phyloP scores from a whole-genome alignment of 106 monocot species.

The Dioscorea zingiberensis region DNA sequence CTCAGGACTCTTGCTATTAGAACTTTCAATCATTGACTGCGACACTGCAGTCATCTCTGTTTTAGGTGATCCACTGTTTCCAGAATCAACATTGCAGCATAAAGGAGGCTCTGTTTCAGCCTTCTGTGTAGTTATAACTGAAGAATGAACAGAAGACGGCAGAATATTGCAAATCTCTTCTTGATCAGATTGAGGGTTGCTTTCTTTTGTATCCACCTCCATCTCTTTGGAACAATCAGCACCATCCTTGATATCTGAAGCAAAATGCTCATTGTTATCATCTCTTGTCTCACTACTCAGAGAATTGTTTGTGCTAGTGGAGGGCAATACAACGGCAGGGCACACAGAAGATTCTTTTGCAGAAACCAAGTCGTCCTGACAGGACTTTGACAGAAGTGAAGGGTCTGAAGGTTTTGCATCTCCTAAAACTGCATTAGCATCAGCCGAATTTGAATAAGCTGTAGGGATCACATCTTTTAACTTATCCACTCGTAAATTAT shows the following conservation, averaged over 20 bases:
- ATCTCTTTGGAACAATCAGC: conserved; percentile 10
- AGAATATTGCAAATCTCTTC: conserved; percentile 8
- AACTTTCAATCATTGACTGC: conserved; percentile 9
- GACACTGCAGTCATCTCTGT: not conserved
- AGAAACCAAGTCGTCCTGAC: conserved; percentile 13
- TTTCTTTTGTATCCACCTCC: conserved; percentile 13
- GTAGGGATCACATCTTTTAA: not conserved
- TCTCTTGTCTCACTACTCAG: conserved; percentile 9
- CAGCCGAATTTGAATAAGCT: conserved; percentile 3
- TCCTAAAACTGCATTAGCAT: conserved; percentile 13
- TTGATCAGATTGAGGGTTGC: conserved; percentile 11
- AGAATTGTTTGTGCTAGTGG: conserved; percentile 6
- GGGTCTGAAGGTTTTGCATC: conserved; percentile 13
- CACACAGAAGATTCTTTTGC: conserved; percentile 21
- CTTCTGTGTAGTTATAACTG: conserved; percentile 7
- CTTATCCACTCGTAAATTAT: conserved; percentile 6
- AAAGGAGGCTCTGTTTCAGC: not conserved
- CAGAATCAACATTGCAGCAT: conserved; percentile 10
- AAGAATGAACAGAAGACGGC: conserved; percentile 12
- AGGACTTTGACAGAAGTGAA: conserved; percentile 9
- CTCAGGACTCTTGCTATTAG: conserved; percentile 10
- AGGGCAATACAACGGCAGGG: conserved; percentile 2
- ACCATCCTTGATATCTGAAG: conserved; percentile 15
- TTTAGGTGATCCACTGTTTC: conserved; percentile 2
- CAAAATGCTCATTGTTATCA: conserved; percentile 19